Percentiles rank a stretch among this genome's conserved stretches.
These are phyloP conservation scores for Rhodamnia argentea DNA, from an alignment of 345 rosid genomes.

Conservation along the genomic window DNA sequence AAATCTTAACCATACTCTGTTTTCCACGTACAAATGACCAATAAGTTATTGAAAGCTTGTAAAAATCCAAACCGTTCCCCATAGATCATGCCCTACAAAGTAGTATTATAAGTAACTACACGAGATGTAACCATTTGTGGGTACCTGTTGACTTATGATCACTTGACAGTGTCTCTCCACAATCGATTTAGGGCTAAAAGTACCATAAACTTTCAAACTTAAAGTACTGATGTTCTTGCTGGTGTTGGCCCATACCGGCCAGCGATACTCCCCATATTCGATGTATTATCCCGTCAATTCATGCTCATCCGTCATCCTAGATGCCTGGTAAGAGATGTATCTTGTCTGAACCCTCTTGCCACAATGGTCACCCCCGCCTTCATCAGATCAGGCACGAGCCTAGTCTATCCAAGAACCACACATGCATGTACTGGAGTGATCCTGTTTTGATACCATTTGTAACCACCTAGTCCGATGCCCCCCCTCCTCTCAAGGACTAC, in stretches of 20 bases:
- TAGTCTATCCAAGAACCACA: not conserved
- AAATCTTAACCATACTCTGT: not conserved
- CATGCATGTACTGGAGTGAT: not conserved
- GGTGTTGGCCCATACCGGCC: not conserved
- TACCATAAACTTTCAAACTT: not conserved
- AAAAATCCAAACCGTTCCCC: not conserved
- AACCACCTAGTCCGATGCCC: not conserved
- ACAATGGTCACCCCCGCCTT: not conserved
- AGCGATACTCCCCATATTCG: not conserved
- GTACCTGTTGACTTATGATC: not conserved
- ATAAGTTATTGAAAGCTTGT: not conserved
- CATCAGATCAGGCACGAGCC: not conserved
- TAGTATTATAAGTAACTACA: not conserved
- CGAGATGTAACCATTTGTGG: not conserved
- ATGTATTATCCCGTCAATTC: not conserved
- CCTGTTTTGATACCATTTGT: not conserved
- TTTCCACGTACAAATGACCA: not conserved
- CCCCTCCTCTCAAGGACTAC: not conserved
- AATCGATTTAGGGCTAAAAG: not conserved
- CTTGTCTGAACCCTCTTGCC: not conserved
- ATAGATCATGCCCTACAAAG: not conserved
- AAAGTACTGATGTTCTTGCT: not conserved
- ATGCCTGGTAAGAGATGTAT: not conserved
- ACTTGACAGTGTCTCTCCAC: not conserved
- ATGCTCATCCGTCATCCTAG: not conserved